Evolutionary conservation across 2,329 filamentous ascomycete species (phyloP).

Genomic region (Aspergillus thermomutatus): DNA sequence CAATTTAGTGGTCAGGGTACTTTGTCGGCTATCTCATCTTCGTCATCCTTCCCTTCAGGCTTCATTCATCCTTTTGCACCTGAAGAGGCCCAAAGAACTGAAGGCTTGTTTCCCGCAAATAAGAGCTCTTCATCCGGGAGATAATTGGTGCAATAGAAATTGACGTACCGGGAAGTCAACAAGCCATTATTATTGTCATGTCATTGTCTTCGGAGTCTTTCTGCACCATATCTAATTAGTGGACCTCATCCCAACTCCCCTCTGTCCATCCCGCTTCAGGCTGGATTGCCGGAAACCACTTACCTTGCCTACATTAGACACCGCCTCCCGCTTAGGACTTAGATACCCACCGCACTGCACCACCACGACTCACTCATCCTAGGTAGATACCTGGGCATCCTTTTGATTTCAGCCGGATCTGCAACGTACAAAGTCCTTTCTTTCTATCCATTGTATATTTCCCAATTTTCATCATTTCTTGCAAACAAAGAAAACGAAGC

Average conservation of each 20-base stretch:
- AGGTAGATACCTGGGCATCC: too few species aligned
- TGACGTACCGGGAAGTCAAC: neutral
- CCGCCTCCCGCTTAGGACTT: neutral
- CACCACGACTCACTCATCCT: neutral
- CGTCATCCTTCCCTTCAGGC: neutral
- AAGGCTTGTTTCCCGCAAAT: neutral
- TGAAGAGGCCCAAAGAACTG: neutral
- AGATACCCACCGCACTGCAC: too few species aligned
- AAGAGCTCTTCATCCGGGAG: neutral
- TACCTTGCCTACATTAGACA: neutral
- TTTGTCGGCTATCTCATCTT: neutral
- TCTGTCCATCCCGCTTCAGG: neutral
- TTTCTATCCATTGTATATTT: neutral
- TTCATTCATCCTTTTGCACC: neutral
- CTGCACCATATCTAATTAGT: too few species aligned
- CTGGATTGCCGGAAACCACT: neutral
- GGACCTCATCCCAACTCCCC: neutral
- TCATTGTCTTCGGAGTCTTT: too few species aligned
- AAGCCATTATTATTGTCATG: neutral
- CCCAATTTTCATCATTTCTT: too few species aligned
- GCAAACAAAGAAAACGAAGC: neutral
- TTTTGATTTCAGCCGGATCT: neutral
- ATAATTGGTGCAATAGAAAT: neutral
- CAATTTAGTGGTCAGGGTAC: neutral
- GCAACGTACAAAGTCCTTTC: neutral